A percentile compares a stretch with the other conserved stretches of the same genome.
Evolutionary conservation across 1,284 basidiomycete genomes (phyloP).

Genomic region (Marasmius fiardii): DNA sequence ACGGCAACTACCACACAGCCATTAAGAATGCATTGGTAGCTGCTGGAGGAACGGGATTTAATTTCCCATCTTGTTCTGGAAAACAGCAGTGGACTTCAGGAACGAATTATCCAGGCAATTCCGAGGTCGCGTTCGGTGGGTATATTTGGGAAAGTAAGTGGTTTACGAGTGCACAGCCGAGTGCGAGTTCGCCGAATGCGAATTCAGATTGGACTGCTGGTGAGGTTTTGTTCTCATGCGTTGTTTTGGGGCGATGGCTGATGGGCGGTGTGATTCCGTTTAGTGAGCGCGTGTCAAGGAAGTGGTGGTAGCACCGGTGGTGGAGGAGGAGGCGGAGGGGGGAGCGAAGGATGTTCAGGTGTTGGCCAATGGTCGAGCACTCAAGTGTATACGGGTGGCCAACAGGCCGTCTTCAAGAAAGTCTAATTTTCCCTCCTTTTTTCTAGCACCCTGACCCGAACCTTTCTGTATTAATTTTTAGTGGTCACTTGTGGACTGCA

Average conservation of each 20-base stretch:
- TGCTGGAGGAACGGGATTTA: constrained; percentile 65
- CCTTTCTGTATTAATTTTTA: constrained; percentile 22
- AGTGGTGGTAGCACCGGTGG: constrained; percentile 22
- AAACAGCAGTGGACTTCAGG: constrained; percentile 48
- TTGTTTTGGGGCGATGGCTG: too few species aligned
- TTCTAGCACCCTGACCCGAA: background rate
- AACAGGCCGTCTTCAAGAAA: constrained; percentile 50
- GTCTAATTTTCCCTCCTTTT: constrained; percentile 12
- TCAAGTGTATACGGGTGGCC: constrained; percentile 46
- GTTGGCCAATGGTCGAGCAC: constrained; percentile 48
- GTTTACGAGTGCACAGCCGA: constrained; percentile 49
- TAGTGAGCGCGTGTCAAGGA: constrained; percentile 53
- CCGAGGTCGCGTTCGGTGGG: constrained; percentile 54
- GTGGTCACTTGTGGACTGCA: constrained; percentile 58
- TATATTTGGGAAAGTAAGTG: constrained; percentile 63
- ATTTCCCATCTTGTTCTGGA: constrained; percentile 55
- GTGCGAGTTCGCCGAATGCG: constrained; percentile 41
- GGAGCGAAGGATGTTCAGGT: constrained; percentile 42
- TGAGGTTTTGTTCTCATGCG: constrained; percentile 34
- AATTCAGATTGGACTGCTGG: constrained; percentile 64
- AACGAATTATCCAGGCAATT: constrained; percentile 47
- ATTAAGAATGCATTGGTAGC: constrained; percentile 60
- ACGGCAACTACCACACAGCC: constrained; percentile 54
- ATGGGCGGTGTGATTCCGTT: constrained; percentile 5
- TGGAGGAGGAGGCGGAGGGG: background rate